Evolutionary conservation across 1,139 yeast species (phyloP).

Genomic region (Arxiozyma slooffiae): DNA sequence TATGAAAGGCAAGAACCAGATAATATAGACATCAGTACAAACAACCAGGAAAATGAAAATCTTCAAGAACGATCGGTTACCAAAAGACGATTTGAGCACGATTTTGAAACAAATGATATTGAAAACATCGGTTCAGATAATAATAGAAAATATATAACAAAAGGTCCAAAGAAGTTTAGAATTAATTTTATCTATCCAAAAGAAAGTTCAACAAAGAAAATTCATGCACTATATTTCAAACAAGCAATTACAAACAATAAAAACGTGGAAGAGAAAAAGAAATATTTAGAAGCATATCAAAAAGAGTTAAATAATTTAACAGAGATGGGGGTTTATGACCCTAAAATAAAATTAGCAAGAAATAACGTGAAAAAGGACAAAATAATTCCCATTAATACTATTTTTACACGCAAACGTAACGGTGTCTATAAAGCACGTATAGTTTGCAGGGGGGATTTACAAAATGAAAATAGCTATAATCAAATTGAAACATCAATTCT

Average conservation of each 20-base stretch:
- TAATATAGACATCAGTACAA: too few relatives aligned
- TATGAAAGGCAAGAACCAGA: too few relatives aligned
- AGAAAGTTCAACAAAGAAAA: not conserved
- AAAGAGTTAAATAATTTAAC: constrained; percentile 3
- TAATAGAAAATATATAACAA: not conserved
- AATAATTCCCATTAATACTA: not conserved
- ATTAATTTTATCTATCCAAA: not conserved
- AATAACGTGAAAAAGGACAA: not conserved
- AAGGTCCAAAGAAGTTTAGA: not conserved
- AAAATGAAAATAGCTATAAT: not conserved
- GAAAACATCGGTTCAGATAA: not conserved
- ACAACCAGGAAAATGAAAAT: not conserved
- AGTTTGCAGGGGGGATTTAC: constrained; percentile 2
- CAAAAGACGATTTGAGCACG: not conserved
- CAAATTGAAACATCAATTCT: constrained; percentile 2
- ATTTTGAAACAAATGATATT: not conserved
- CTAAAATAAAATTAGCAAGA: not conserved
- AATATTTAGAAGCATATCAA: constrained; percentile 3
- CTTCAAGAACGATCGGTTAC: not conserved
- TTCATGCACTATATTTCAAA: not conserved
- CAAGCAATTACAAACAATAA: constrained; percentile 4
- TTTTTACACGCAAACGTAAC: constrained; percentile 1
- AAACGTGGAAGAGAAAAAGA: not conserved
- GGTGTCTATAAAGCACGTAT: not conserved
- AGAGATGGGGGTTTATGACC: constrained; percentile 2